Evolutionary conservation across 164 flowering plant genomes (phyloP).

Genomic region (Warburgia ugandensis): DNA sequence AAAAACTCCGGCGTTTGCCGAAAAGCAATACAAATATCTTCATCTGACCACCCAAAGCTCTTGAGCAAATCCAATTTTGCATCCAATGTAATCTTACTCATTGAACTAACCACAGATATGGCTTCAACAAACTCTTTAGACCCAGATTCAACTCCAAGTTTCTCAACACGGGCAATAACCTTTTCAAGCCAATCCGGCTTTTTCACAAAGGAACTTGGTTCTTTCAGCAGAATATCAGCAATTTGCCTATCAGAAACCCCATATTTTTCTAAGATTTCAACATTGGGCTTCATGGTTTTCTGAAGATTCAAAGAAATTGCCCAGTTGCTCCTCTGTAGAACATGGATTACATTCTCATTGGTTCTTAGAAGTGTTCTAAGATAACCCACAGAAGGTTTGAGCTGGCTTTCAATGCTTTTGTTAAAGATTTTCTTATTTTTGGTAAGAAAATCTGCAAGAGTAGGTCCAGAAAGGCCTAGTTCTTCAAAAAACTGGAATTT

Average conservation of each 20-base stretch:
- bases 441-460: conserved; percentile 3
- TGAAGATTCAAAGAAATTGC: not conserved
- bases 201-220: conserved; percentile 1
- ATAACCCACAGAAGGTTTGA: not conserved
- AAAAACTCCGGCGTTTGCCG: conserved; percentile 6
- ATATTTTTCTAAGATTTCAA: conserved; percentile 1
- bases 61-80: conserved; percentile 3
- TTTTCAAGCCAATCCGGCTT: not conserved
- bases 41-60: conserved; percentile 14
- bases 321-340: conserved; percentile 2
- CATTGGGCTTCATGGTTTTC: not conserved
- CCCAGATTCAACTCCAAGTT: conserved; percentile 3
- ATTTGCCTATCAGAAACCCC: conserved; percentile 4
- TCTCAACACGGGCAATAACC: not conserved
- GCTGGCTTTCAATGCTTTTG: not conserved
- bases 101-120: not conserved
- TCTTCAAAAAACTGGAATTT: conserved; percentile 6
- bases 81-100: conserved; percentile 1
- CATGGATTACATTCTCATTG: not conserved
- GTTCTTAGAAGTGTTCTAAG: not conserved
- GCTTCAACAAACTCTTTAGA: conserved; percentile 10
- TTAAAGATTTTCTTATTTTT: not conserved
- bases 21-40: conserved; percentile 9
- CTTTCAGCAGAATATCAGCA: not conserved
- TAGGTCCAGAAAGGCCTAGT: conserved; percentile 5